Conservation (phyloP, 208 protist genomes). For the Naegleria fowleri region DNA sequence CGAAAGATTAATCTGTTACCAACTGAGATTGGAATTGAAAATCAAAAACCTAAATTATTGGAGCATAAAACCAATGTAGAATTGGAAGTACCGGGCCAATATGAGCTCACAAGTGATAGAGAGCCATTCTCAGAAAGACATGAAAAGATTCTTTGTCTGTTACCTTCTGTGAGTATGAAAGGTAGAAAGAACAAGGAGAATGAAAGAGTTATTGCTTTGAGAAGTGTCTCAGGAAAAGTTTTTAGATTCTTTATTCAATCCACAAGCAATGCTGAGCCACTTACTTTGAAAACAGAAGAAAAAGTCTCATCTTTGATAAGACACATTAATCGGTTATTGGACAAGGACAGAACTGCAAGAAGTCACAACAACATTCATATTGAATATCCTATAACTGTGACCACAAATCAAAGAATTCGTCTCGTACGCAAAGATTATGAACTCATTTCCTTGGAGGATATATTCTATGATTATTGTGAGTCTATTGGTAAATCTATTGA, state of each 20-base stretch:
- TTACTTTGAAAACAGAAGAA: not conserved
- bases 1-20: not conserved
- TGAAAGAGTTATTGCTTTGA: not conserved
- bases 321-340: conserved; percentile 20
- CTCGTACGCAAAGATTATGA: not conserved
- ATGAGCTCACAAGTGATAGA: not conserved
- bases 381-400: not conserved
- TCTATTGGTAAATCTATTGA: not conserved
- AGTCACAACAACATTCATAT: not conserved
- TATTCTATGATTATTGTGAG: not conserved
- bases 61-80: not conserved
- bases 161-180: not conserved
- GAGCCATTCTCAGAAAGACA: conserved; percentile 31
- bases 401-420: not conserved
- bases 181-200: not conserved
- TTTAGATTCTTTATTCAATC: conserved; percentile 21
- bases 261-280: not conserved
- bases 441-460: not conserved
- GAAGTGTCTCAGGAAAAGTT: not conserved
- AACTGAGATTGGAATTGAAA: not conserved
- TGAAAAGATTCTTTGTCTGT: conserved; percentile 18
- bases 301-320: not conserved
- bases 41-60: not conserved
- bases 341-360: not conserved
- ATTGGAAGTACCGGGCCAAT: conserved; percentile 34